phyloP scores from a whole-genome alignment of 139 green algal species.

The Chlorella vulgaris region DNA sequence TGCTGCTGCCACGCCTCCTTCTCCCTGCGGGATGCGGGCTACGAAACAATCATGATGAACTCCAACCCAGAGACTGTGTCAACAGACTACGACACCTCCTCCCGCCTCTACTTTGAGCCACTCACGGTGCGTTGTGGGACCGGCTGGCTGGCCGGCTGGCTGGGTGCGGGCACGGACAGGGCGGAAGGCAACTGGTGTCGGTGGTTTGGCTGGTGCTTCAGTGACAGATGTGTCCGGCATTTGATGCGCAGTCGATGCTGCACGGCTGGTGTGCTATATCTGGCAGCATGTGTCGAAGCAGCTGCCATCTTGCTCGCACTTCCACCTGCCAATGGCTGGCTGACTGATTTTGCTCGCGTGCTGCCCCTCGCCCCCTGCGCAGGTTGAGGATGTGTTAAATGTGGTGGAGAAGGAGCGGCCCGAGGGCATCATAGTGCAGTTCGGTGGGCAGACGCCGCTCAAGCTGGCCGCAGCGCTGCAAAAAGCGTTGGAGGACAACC shows the following conservation, averaged over 20 bases:
- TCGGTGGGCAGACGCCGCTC: constrained; percentile 98
- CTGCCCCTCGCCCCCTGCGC: not conserved
- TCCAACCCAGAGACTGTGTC: constrained; percentile 99
- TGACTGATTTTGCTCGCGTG: not conserved
- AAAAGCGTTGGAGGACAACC: constrained; percentile 74
- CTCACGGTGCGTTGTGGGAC: constrained; percentile 70
- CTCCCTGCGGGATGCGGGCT: constrained; percentile 76
- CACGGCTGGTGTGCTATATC: no score
- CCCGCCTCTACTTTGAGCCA: constrained; percentile 99
- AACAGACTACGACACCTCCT: constrained; percentile 98
- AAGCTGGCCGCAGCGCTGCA: constrained; percentile 89
- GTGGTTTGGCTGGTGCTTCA: no score
- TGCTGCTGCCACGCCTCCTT: constrained; percentile 99
- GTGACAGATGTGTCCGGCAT: no score
- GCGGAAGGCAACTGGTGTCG: no score
- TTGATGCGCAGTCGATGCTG: no score
- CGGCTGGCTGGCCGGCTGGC: no score
- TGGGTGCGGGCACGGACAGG: no score
- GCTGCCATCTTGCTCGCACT: not conserved
- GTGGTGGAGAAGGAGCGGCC: constrained; percentile 95
- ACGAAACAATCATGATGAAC: constrained; percentile 99
- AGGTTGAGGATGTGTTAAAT: constrained; percentile 95
- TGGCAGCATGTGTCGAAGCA: no score
- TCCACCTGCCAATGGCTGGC: not conserved
- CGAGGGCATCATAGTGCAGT: constrained; percentile 99